phyloP scores from a whole-genome alignment of 2,329 filamentous ascomycete species.

The Alternaria alternata region DNA sequence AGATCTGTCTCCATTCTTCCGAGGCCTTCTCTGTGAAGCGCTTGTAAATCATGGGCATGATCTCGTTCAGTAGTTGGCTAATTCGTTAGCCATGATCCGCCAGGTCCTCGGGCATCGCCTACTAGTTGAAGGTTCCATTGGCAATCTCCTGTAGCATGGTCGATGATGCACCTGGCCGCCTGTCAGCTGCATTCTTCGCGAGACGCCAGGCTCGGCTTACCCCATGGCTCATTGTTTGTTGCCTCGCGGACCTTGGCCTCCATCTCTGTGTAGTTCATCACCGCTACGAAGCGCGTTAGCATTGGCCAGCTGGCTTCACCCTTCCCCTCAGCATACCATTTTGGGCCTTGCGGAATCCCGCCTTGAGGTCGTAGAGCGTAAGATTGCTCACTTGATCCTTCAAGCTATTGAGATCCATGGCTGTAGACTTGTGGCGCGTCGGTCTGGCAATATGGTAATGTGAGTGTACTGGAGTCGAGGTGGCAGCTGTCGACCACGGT shows the following conservation, averaged over 20 bases:
- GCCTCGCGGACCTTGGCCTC: conserved; percentile 85
- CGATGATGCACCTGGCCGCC: conserved; percentile 70
- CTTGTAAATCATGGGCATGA: conserved; percentile 99
- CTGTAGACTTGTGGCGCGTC: conserved; percentile 33
- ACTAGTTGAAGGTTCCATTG: conserved; percentile 98
- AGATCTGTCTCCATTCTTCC: conserved; percentile 99
- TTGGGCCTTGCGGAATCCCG: conserved; percentile 91
- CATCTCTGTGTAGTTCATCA: conserved; percentile 94
- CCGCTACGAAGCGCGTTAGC: conserved; percentile 65
- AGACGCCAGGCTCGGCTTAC: conserved; percentile 67
- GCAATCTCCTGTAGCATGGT: conserved; percentile 97
- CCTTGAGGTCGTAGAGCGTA: conserved; percentile 94
- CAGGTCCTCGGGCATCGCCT: conserved; percentile 47
- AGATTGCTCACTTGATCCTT: conserved; percentile 90
- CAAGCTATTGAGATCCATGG: conserved; percentile 85
- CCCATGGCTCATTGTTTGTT: conserved; percentile 99
- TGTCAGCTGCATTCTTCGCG: conserved; percentile 20
- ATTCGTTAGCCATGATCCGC: conserved; percentile 30
- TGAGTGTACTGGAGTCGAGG: conserved; percentile 11
- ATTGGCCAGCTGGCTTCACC: conserved; percentile 27
- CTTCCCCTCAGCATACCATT: conserved; percentile 73
- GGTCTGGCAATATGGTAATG: conserved; percentile 1
- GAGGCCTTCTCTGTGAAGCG: conserved; percentile 98
- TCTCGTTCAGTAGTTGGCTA: conserved; percentile 96
- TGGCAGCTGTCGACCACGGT: conserved; percentile 16